Conservation (phyloP, 1,139 yeast genomes). For the Suhomyces maxii region DNA sequence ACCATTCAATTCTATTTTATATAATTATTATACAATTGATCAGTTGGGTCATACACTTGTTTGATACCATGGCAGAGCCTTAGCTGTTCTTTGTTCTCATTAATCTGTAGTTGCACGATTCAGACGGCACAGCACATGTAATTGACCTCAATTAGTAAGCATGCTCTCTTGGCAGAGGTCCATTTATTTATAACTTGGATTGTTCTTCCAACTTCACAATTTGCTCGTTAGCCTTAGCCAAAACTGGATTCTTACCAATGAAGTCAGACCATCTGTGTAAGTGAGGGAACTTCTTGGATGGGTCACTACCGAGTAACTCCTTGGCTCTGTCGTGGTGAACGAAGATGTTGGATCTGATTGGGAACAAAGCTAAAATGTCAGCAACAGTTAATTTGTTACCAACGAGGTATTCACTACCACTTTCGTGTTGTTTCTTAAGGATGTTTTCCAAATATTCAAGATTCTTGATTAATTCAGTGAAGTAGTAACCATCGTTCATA, state of each 20-base stretch:
- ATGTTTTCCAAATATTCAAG: constrained; percentile 33
- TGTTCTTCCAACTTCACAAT: constrained; percentile 10
- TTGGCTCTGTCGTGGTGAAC: constrained; percentile 14
- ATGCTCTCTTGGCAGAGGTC: too few species aligned
- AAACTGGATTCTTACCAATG: constrained; percentile 21
- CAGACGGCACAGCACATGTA: too few species aligned
- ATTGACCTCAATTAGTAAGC: too few species aligned
- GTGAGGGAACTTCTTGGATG: constrained; percentile 22
- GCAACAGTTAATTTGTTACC: constrained; percentile 41
- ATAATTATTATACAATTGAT: too few species aligned
- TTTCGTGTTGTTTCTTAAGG: constrained; percentile 27
- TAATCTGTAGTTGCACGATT: too few species aligned
- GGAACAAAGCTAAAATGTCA: constrained; percentile 41
- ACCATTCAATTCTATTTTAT: too few species aligned
- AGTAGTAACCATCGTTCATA: constrained; percentile 30
- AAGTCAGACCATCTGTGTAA: constrained; percentile 27
- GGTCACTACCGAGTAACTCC: constrained; percentile 10
- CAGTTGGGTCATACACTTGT: too few species aligned
- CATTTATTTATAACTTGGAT: constrained; percentile 1
- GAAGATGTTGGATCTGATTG: constrained; percentile 27
- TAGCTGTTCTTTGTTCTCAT: too few species aligned
- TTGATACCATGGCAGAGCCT: too few species aligned
- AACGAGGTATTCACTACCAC: constrained; percentile 32
- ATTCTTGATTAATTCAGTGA: constrained; percentile 25
- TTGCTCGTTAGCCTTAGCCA: constrained; percentile 21